Percentiles rank a stretch among this genome's conserved stretches.
Evolutionary conservation across 129 eudicot genomes (phyloP).

Genomic region (Scalesia atractyloides): DNA sequence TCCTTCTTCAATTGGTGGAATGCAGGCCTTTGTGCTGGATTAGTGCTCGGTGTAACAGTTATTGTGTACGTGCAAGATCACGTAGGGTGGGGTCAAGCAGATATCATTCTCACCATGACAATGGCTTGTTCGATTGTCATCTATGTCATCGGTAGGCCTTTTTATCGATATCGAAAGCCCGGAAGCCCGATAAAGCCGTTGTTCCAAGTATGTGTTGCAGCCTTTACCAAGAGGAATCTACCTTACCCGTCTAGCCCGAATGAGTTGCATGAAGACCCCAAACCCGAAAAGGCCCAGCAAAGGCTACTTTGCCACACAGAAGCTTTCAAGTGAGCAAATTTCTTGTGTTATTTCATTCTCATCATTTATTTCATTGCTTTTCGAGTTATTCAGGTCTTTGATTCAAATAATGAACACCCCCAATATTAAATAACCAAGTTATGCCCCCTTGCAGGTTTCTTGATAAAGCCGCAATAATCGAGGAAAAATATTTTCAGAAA

Average conservation of each 20-base stretch:
- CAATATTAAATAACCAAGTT: not conserved
- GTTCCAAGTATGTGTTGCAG: slow-evolving; percentile 73
- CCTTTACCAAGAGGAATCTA: slow-evolving; percentile 57
- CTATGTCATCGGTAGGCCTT: slow-evolving; percentile 60
- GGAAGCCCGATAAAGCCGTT: slow-evolving; percentile 68
- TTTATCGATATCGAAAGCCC: slow-evolving; percentile 57
- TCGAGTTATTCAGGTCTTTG: no score
- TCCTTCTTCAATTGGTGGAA: slow-evolving; percentile 94
- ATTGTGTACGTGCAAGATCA: slow-evolving; percentile 74
- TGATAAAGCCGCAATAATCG: slow-evolving; percentile 67
- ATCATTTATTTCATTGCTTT: no score
- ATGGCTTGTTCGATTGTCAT: slow-evolving; percentile 57
- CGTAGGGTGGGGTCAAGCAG: slow-evolving; percentile 70
- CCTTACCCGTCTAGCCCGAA: slow-evolving; percentile 52
- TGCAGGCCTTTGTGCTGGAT: slow-evolving; percentile 63
- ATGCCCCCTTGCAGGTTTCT: slow-evolving; percentile 48
- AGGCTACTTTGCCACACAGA: slow-evolving; percentile 66
- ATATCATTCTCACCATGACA: slow-evolving; percentile 47
- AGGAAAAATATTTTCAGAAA: slow-evolving; percentile 31
- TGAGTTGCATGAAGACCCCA: slow-evolving; percentile 54
- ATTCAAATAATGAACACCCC: no score
- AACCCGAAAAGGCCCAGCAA: slow-evolving; percentile 41
- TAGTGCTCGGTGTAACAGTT: slow-evolving; percentile 67
- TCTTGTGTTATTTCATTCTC: not conserved
- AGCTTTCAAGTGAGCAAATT: slow-evolving; percentile 53